Base-by-base conservation (phyloP, 73 alveolate genomes). In the Stentor coeruleus region DNA sequence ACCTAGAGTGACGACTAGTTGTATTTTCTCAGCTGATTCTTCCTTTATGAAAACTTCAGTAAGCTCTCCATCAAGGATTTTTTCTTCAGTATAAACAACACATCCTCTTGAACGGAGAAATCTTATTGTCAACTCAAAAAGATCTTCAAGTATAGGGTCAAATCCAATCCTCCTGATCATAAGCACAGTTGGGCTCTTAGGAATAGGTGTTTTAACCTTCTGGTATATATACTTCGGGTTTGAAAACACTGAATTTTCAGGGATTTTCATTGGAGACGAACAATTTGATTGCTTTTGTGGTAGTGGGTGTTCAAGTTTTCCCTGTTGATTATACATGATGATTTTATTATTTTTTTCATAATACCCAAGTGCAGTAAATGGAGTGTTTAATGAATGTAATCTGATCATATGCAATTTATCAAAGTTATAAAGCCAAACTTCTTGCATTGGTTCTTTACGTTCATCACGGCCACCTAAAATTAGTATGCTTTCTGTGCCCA, bases 1-100 rank as follows among this genome's bases (percentile, higher is more conserved):
- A 0, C 91, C 91, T 31, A 85, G 3, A 6, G 85, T 77, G 41
- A 85, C 59, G 15, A 85, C 83, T 55, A 85, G 33, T 59, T 85
- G 81, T 6, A 84, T 83, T 74, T 76, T 38, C 57, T 83, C 89
- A 58, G 60, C 81, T 35, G 74, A 59, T 76, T 73, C 80, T 81
- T 83, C 89, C 49, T 83, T 83, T 1, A 57, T 57, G 35, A n/a
- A 20, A 31, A 57, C 73, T 57, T 57, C 35, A 31, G 73, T n/a
- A 57, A 20, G 15, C 73, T 20, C 35, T 1, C 28, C 73, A 20
- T 57, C 28, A 57, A 31, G 0, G 35, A n/a, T 57, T 1, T 57
- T 31, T 0, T n/a, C 73, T 57, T 57, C 73, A 57, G 28, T 31
- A 31, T 20, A 57, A 57, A 57, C 73, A 20, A 31, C 28, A 31